phyloP scores from a whole-genome alignment of 2,329 filamentous ascomycete genomes.

The Penicillium sp. region DNA sequence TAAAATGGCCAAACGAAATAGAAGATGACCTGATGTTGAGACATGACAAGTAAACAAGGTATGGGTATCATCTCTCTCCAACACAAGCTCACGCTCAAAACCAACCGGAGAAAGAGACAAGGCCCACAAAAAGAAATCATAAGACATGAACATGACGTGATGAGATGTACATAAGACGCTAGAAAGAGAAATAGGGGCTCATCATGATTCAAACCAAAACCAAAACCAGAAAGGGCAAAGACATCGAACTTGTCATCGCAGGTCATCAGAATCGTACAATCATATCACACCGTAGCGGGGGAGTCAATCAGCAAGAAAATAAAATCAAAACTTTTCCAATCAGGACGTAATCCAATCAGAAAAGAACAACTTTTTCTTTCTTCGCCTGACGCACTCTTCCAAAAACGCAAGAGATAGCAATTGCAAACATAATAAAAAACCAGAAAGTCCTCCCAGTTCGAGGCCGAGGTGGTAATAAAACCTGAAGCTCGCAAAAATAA shows the following conservation, averaged over 20 bases:
- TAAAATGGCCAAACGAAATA: slow-evolving; percentile 9
- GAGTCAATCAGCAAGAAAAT: not conserved
- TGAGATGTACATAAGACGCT: slow-evolving; percentile 5
- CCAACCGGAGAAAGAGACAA: slow-evolving; percentile 15
- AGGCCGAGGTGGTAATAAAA: not conserved
- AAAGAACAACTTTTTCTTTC: not conserved
- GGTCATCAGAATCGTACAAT: slow-evolving; percentile 40
- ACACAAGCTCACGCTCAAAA: slow-evolving; percentile 18
- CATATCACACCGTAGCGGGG: slow-evolving; percentile 29
- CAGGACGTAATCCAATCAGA: not conserved
- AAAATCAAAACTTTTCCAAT: not conserved
- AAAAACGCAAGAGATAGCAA: slow-evolving; percentile 21
- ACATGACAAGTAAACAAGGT: slow-evolving; percentile 20
- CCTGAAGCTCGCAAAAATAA: not conserved
- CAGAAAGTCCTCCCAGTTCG: slow-evolving; percentile 24
- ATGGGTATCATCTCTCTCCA: slow-evolving; percentile 28
- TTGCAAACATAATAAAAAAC: slow-evolving; percentile 21
- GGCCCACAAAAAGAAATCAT: slow-evolving; percentile 3
- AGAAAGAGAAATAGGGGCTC: not conserved
- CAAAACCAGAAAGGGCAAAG: not conserved
- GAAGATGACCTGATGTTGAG: slow-evolving; percentile 22
- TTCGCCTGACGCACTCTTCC: slow-evolving; percentile 4
- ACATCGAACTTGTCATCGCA: slow-evolving; percentile 26
- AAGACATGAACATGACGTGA: slow-evolving; percentile 2
- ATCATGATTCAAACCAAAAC: not conserved